A percentile compares a stretch with the other conserved stretches of the same genome.
These are phyloP conservation scores for Lathyrus tuberosus DNA, from an alignment of 306 rosid species.

Conservation along the genomic window DNA sequence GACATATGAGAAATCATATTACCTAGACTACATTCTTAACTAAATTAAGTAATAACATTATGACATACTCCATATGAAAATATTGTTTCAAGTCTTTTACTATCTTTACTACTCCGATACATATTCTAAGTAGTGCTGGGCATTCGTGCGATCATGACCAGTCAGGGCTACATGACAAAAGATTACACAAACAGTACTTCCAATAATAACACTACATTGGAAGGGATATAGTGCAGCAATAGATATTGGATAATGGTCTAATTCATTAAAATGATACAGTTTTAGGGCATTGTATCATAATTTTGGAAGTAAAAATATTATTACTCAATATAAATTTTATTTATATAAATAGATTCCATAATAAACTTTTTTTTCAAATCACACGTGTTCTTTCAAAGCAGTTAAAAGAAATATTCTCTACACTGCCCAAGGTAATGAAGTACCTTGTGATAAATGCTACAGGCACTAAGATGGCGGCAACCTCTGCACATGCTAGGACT, in stretches of 20 bases:
- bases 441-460: constrained; percentile 93
- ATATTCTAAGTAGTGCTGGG: not conserved
- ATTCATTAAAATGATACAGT: constrained; percentile 24
- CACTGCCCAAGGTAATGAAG: constrained; percentile 28
- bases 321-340: constrained; percentile 15
- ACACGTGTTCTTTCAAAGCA: constrained; percentile 17
- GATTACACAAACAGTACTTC: constrained; percentile 27
- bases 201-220: constrained; percentile 20
- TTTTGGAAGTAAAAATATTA: constrained; percentile 26
- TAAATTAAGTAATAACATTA: constrained; percentile 26
- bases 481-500: constrained; percentile 74
- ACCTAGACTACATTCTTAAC: constrained; percentile 17
- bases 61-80: constrained; percentile 19
- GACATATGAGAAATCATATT: constrained; percentile 30
- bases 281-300: constrained; percentile 13
- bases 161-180: constrained; percentile 16
- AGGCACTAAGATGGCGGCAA: constrained; percentile 89
- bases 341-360: constrained; percentile 5
- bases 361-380: not conserved
- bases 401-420: constrained; percentile 4
- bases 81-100: not conserved
- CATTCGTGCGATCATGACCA: constrained; percentile 12
- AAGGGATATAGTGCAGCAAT: constrained; percentile 16
- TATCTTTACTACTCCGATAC: not conserved
- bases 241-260: constrained; percentile 13